A percentile compares a stretch with the other conserved stretches of the same genome.
These are phyloP conservation scores for Waltergamsia citrina DNA, from an alignment of 2,329 filamentous ascomycete species.

Conservation along the genomic window DNA sequence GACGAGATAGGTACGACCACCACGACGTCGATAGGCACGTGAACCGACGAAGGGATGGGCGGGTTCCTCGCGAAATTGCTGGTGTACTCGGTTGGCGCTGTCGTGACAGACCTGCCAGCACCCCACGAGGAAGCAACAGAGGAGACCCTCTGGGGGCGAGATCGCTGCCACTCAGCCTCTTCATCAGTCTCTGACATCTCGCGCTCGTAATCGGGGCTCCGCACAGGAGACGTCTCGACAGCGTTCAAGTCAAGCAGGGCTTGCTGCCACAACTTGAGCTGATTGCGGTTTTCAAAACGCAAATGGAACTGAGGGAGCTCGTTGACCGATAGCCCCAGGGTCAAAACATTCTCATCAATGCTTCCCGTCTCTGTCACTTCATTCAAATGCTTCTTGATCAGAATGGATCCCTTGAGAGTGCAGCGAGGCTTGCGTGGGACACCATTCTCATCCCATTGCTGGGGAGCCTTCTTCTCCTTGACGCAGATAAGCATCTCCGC, in stretches of 20 bases:
- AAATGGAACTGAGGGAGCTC: constrained; percentile 94
- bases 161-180: constrained; percentile 67
- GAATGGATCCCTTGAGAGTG: constrained; percentile 91
- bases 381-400: constrained; percentile 96
- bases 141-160: constrained; percentile 58
- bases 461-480: constrained; percentile 78
- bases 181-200: constrained; percentile 80
- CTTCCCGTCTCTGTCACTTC: constrained; percentile 65
- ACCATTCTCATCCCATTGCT: constrained; percentile 57
- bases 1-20: constrained; percentile 96
- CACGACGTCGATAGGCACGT: constrained; percentile 90
- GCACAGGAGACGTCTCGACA: constrained; percentile 52
- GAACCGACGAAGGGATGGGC: constrained; percentile 44
- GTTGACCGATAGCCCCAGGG: constrained; percentile 79
- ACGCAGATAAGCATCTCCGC: constrained; percentile 99
- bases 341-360: constrained; percentile 74
- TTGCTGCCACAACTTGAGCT: constrained; percentile 85
- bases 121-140: constrained; percentile 79
- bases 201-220: constrained; percentile 69
- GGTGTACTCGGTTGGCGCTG: constrained; percentile 87
- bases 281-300: constrained; percentile 72
- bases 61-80: constrained; percentile 48
- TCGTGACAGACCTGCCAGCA: constrained; percentile 71
- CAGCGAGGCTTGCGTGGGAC: constrained; percentile 60
- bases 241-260: constrained; percentile 77